phyloP scores from a whole-genome alignment of 441 rosid genomes.

The Aquilaria agallochum region DNA sequence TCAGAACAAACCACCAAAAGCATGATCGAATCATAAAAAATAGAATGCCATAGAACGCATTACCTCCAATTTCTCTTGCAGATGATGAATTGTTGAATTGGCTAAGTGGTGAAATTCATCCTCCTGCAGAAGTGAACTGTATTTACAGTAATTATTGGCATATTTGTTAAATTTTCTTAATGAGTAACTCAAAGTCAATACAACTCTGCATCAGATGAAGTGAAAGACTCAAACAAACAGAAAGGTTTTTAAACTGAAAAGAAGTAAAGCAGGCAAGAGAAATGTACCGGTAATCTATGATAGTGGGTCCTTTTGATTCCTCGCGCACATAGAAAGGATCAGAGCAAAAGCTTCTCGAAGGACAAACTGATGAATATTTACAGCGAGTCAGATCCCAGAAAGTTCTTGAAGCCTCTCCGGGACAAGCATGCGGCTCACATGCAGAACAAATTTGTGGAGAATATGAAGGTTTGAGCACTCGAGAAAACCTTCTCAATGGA shows the following conservation, averaged over 20 bases:
- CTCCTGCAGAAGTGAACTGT: constrained; percentile 77
- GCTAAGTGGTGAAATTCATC: constrained; percentile 86
- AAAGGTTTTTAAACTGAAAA: neutral
- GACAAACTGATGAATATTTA: constrained; percentile 9
- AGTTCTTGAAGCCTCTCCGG: constrained; percentile 11
- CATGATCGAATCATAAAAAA: neutral
- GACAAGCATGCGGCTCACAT: constrained; percentile 10
- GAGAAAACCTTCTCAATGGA: constrained; percentile 32
- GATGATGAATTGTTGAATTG: constrained; percentile 60
- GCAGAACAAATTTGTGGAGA: constrained; percentile 3
- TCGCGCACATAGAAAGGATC: constrained; percentile 14
- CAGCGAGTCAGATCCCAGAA: neutral
- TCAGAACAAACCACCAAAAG: neutral
- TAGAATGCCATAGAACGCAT: neutral
- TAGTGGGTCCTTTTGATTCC: constrained; percentile 48
- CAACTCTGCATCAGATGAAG: neutral
- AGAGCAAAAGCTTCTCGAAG: constrained; percentile 50
- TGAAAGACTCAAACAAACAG: no score
- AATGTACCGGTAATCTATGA: constrained; percentile 56
- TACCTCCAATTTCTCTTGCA: constrained; percentile 89
- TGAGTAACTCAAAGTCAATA: no score
- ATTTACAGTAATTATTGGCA: constrained; percentile 21
- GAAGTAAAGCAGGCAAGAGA: neutral
- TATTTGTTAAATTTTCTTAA: neutral
- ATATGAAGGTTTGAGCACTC: constrained; percentile 26